Conservation (phyloP, 768 basidiomycete genomes). For the Saitozyma podzolica region DNA sequence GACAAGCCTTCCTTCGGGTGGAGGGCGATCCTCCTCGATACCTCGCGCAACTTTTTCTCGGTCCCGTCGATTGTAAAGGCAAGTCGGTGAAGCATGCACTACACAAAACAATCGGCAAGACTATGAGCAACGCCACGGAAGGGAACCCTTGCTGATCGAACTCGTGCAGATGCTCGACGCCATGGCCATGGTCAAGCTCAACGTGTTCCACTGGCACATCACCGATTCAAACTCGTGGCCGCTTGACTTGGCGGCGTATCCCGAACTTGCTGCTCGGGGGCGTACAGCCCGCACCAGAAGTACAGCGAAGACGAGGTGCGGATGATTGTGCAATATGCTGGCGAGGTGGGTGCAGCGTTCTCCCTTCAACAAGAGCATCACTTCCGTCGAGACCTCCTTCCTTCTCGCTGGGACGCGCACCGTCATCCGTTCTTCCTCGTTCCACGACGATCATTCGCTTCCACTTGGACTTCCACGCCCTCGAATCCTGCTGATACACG, state of each 20-base stretch:
- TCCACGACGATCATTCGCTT: not conserved
- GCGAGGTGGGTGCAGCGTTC: constrained; percentile 58
- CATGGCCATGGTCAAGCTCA: constrained; percentile 76
- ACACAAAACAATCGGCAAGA: not conserved
- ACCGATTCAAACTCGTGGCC: constrained; percentile 78
- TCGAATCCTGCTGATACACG: constrained; percentile 3
- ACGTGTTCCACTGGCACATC: constrained; percentile 75
- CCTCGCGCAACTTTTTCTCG: constrained; percentile 67
- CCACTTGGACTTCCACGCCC: not conserved
- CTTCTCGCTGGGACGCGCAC: too few species aligned
- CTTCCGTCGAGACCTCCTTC: not conserved
- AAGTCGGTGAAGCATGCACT: not conserved
- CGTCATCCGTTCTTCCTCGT: not conserved
- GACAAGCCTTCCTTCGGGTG: constrained; percentile 68
- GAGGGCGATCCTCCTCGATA: constrained; percentile 76
- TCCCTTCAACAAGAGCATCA: not conserved
- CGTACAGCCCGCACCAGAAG: constrained; percentile 61
- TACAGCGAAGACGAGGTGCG: constrained; percentile 64
- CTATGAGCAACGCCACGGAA: too few species aligned
- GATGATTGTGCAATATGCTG: constrained; percentile 68
- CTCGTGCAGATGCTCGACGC: constrained; percentile 66
- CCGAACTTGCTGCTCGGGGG: constrained; percentile 62
- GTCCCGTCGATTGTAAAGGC: constrained; percentile 15
- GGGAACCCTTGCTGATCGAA: too few species aligned
- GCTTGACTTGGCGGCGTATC: constrained; percentile 63